These are phyloP conservation scores for Chytridium lagenaria DNA, from an alignment of 371 early-diverging fungal species.

Conservation along the genomic window DNA sequence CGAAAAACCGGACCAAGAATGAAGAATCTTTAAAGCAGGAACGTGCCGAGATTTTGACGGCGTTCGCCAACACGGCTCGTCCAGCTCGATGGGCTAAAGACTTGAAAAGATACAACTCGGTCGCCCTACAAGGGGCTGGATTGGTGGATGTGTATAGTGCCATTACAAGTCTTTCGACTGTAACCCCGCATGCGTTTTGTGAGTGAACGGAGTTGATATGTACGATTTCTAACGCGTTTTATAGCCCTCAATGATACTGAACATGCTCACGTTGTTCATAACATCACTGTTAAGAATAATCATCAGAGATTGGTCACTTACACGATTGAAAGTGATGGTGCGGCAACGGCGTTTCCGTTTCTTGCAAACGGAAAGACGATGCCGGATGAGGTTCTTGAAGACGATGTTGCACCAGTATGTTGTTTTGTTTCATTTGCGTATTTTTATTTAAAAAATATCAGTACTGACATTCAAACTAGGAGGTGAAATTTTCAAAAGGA, in stretches of 20 bases:
- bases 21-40: background rate
- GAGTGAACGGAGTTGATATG: background rate
- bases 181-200: constrained; percentile 56
- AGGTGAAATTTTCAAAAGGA: constrained; percentile 3
- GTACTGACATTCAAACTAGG: no score
- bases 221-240: background rate
- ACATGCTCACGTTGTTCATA: constrained; percentile 53
- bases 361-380: constrained; percentile 21
- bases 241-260: constrained; percentile 65
- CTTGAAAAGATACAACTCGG: constrained; percentile 49
- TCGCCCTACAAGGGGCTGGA: constrained; percentile 75
- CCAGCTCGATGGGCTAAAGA: constrained; percentile 24
- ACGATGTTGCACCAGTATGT: background rate
- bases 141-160: constrained; percentile 70
- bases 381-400: background rate
- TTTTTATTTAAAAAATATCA: background rate
- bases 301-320: constrained; percentile 62
- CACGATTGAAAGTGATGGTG: constrained; percentile 49
- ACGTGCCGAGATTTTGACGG: background rate
- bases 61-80: constrained; percentile 39
- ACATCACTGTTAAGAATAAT: constrained; percentile 61
- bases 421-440: background rate
- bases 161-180: constrained; percentile 53
- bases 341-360: constrained; percentile 20
- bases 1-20: background rate